A percentile compares a stretch with the other conserved stretches of the same genome.
These are phyloP conservation scores for Rhodosporidiobolus sp. DNA, from an alignment of 768 basidiomycete species.

Conservation along the genomic window DNA sequence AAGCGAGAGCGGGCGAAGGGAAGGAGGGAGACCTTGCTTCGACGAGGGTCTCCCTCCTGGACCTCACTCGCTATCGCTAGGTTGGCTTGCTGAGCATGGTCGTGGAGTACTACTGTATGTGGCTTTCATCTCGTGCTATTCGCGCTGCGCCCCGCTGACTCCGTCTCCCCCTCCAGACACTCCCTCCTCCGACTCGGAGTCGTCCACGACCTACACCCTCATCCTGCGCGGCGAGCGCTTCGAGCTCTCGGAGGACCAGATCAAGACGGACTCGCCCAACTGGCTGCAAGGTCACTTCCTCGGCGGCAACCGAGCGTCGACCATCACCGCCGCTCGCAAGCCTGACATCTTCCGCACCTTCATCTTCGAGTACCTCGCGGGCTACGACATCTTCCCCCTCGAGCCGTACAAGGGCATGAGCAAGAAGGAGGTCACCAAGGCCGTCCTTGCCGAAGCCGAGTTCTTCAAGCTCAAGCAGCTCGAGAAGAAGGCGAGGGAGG, in stretches of 20 bases:
- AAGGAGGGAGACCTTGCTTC: background rate
- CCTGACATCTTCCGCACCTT: background rate
- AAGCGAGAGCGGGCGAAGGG: background rate
- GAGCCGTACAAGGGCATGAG: background rate
- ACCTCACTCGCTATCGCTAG: no score
- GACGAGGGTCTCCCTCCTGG: no score
- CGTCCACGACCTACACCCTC: background rate
- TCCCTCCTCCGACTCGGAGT: no score
- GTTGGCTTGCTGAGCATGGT: no score
- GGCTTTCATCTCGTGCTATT: background rate
- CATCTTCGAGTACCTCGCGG: background rate
- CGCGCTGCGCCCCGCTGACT: background rate
- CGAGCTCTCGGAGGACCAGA: background rate
- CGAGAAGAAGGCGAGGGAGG: background rate
- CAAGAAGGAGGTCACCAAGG: background rate
- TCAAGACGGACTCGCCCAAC: slow-evolving; percentile 1
- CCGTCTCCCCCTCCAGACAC: background rate
- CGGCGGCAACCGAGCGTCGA: background rate
- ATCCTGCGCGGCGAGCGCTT: background rate
- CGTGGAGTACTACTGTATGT: no score
- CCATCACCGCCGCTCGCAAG: background rate
- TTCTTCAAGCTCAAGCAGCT: slow-evolving; percentile 8
- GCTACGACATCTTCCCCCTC: slow-evolving; percentile 1
- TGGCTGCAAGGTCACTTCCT: background rate
- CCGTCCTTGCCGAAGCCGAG: background rate